phyloP scores from a whole-genome alignment of 208 protist species.

The Crithidia expoeki region DNA sequence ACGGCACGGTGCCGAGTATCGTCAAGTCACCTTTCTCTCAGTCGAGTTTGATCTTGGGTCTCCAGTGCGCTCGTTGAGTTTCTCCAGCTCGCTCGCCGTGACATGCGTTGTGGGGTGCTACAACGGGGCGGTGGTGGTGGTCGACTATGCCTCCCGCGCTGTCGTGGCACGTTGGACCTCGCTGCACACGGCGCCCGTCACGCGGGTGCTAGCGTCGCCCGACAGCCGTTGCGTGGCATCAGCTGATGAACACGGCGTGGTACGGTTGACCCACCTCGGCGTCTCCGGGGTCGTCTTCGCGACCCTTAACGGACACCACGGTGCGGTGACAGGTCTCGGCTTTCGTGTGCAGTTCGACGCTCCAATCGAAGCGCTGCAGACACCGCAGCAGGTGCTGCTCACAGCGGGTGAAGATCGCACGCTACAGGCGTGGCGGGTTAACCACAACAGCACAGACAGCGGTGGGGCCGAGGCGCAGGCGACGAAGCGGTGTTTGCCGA shows the following conservation, averaged over 20 bases:
- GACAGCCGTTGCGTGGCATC: slow-evolving; percentile 78
- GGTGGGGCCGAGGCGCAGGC: neutral
- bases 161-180: slow-evolving; percentile 42
- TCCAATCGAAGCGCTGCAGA: slow-evolving; percentile 7
- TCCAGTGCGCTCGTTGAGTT: slow-evolving; percentile 63
- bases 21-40: slow-evolving; percentile 22
- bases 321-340: slow-evolving; percentile 50
- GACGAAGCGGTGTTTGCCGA: slow-evolving; percentile 16
- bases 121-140: slow-evolving; percentile 58
- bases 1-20: slow-evolving; percentile 19
- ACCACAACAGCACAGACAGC: slow-evolving; percentile 9
- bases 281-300: slow-evolving; percentile 57
- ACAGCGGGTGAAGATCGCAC: slow-evolving; percentile 49
- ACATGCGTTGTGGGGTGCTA: slow-evolving; percentile 78
- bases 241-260: slow-evolving; percentile 67
- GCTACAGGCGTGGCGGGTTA: slow-evolving; percentile 53
- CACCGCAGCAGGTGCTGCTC: slow-evolving; percentile 29
- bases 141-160: slow-evolving; percentile 62
- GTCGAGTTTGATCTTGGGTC: slow-evolving; percentile 24
- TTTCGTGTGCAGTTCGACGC: slow-evolving; percentile 39
- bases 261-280: slow-evolving; percentile 66
- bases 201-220: slow-evolving; percentile 53
- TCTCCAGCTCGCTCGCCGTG: slow-evolving; percentile 67
- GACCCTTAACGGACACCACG: slow-evolving; percentile 71
- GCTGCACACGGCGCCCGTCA: slow-evolving; percentile 70